These are phyloP conservation scores for Drechslerella stenobrocha DNA, from an alignment of 2,329 filamentous ascomycete genomes.

Conservation along the genomic window DNA sequence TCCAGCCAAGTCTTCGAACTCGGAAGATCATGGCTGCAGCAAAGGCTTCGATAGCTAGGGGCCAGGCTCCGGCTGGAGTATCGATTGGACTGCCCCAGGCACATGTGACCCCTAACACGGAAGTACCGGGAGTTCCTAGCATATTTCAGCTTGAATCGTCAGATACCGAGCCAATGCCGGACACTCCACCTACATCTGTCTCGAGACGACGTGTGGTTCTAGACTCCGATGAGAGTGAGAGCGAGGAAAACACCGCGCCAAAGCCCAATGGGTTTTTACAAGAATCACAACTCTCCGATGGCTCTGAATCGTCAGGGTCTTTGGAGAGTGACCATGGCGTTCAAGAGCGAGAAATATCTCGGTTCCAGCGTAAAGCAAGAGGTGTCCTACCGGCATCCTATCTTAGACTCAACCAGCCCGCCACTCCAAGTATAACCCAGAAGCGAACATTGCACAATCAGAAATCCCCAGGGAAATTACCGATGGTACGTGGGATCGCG, in stretches of 20 bases:
- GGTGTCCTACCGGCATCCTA: slow-evolving; percentile 44
- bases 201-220: slow-evolving; percentile 14
- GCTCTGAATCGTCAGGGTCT: slow-evolving; percentile 10
- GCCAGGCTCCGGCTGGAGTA: not conserved
- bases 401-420: slow-evolving; percentile 31
- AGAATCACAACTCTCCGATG: not conserved
- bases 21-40: slow-evolving; percentile 21
- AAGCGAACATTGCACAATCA: not conserved
- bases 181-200: slow-evolving; percentile 15
- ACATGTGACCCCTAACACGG: slow-evolving; percentile 3
- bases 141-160: slow-evolving; percentile 37
- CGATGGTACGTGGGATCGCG: slow-evolving; percentile 36
- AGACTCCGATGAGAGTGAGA: slow-evolving; percentile 33
- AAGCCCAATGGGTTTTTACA: not conserved
- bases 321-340: slow-evolving; percentile 10
- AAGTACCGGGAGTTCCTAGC: not conserved
- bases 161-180: slow-evolving; percentile 6
- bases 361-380: slow-evolving; percentile 26
- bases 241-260: slow-evolving; percentile 8
- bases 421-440: slow-evolving; percentile 3
- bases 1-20: slow-evolving; percentile 5
- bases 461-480: slow-evolving; percentile 22
- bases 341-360: slow-evolving; percentile 27
- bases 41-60: slow-evolving; percentile 13
- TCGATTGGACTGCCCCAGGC: not conserved